phyloP scores from a whole-genome alignment of 179 eudicot genomes.

The Nepenthes alata region DNA sequence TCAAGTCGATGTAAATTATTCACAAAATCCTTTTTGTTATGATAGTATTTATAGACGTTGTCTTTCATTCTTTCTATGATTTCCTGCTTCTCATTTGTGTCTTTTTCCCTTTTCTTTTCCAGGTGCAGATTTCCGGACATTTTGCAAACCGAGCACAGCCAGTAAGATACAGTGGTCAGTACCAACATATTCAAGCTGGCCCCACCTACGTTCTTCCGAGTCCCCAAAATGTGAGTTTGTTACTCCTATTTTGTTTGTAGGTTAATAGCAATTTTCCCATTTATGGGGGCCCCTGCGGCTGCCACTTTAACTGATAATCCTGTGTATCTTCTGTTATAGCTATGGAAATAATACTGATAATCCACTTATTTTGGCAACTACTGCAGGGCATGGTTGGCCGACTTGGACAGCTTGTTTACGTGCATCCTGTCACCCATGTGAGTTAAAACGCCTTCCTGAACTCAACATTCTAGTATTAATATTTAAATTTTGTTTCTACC shows the following conservation, averaged over 20 bases:
- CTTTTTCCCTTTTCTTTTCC: constrained; percentile 2
- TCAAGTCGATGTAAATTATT: no score
- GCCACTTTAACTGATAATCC: not conserved
- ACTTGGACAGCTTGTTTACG: constrained; percentile 50
- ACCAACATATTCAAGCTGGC: constrained; percentile 49
- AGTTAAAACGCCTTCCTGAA: constrained; percentile 12
- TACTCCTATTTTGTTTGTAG: not conserved
- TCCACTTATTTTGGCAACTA: not conserved
- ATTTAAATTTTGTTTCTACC: not conserved
- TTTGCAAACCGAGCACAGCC: constrained; percentile 47
- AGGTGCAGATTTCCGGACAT: constrained; percentile 51
- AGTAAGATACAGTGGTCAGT: constrained; percentile 43
- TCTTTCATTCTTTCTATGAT: not conserved
- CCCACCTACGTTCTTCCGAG: constrained; percentile 43
- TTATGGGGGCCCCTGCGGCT: not conserved
- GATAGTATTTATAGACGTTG: not conserved
- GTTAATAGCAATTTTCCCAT: not conserved
- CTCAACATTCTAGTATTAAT: not conserved
- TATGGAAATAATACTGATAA: constrained; percentile 2
- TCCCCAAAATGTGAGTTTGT: constrained; percentile 55
- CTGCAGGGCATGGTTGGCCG: constrained; percentile 70
- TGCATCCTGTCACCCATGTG: constrained; percentile 75
- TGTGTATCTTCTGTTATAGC: constrained; percentile 1
- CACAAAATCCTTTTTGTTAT: not conserved
- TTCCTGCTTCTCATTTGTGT: constrained; percentile 3